Percentiles rank a stretch among this genome's conserved stretches.
These are phyloP conservation scores for Penicillium sp. DNA, from an alignment of 2,329 filamentous ascomycete genomes.

Conservation along the genomic window DNA sequence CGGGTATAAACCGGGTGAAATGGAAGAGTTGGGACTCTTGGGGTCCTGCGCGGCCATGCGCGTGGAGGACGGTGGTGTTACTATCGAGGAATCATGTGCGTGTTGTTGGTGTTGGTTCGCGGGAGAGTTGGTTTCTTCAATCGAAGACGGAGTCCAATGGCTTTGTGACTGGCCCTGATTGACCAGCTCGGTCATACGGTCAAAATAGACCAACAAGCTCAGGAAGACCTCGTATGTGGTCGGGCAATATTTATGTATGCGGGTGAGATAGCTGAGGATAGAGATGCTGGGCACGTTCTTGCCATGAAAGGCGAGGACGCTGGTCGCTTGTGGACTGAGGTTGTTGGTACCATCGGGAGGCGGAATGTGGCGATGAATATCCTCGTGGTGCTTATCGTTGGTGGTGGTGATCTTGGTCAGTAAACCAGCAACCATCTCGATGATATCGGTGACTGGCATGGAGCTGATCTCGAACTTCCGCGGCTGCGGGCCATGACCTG, in stretches of 20 bases:
- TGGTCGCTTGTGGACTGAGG: constrained; percentile 67
- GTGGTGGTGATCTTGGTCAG: constrained; percentile 97
- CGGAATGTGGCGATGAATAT: constrained; percentile 75
- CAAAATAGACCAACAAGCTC: constrained; percentile 94
- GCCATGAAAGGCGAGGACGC: constrained; percentile 91
- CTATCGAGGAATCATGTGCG: constrained; percentile 33
- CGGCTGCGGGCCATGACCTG: constrained; percentile 53
- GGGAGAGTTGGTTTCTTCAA: constrained; percentile 19
- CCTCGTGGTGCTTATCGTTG: constrained; percentile 92
- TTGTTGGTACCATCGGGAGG: constrained; percentile 62
- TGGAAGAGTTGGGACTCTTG: constrained; percentile 33
- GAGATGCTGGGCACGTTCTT: constrained; percentile 98
- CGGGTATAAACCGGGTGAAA: constrained; percentile 38
- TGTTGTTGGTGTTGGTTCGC: constrained; percentile 21
- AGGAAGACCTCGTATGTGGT: constrained; percentile 98
- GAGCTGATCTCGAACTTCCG: constrained; percentile 90
- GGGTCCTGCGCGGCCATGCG: constrained; percentile 40
- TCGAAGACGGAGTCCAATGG: constrained; percentile 27
- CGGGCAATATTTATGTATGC: constrained; percentile 98
- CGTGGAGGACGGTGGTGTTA: constrained; percentile 43
- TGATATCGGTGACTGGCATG: constrained; percentile 96
- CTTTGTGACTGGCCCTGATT: constrained; percentile 72
- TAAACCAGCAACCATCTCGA: constrained; percentile 97
- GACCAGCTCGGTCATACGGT: constrained; percentile 96
- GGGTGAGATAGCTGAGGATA: constrained; percentile 90